Evolutionary conservation across 495 filamentous ascomycete genomes (phyloP).

Genomic region (Letharia columbiana): DNA sequence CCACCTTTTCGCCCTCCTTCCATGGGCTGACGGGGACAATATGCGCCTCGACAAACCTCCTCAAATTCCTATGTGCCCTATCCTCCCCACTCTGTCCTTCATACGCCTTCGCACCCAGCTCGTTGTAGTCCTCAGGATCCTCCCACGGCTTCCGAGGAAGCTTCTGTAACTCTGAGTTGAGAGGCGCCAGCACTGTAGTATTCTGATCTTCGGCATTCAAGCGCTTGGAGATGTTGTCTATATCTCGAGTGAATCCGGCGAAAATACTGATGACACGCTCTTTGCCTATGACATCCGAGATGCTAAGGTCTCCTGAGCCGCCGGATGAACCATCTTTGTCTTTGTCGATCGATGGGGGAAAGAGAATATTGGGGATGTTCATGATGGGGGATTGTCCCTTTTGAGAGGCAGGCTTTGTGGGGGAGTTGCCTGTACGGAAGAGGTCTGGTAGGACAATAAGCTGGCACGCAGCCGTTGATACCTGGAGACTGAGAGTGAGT

Average conservation of each 20-base stretch:
- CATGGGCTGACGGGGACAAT: conserved; percentile 71
- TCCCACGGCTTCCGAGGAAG: conserved; percentile 94
- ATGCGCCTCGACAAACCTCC: conserved; percentile 81
- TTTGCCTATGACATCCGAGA: conserved; percentile 80
- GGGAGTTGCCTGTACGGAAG: not conserved
- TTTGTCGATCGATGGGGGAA: conserved; percentile 34
- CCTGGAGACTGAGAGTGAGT: not conserved
- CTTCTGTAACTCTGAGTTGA: conserved; percentile 68
- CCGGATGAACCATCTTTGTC: conserved; percentile 25
- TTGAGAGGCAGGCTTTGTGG: not conserved
- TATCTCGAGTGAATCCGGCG: conserved; percentile 73
- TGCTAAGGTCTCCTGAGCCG: conserved; percentile 39
- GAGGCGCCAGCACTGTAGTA: conserved; percentile 82
- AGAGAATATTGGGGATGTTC: conserved; percentile 26
- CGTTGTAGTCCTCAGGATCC: conserved; percentile 67
- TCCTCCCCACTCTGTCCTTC: conserved; percentile 70
- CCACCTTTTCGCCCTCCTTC: conserved; percentile 62
- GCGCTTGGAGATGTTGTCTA: conserved; percentile 60
- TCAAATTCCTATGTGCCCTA: conserved; percentile 68
- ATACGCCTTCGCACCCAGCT: conserved; percentile 69
- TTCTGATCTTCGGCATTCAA: conserved; percentile 62
- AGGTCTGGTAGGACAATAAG: conserved; percentile 15
- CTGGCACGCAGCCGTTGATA: not conserved
- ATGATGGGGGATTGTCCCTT: conserved; percentile 20
- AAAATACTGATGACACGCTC: conserved; percentile 81